Conservation (phyloP, 352 stramenopile species). For the Saprolegnia parasitica region DNA sequence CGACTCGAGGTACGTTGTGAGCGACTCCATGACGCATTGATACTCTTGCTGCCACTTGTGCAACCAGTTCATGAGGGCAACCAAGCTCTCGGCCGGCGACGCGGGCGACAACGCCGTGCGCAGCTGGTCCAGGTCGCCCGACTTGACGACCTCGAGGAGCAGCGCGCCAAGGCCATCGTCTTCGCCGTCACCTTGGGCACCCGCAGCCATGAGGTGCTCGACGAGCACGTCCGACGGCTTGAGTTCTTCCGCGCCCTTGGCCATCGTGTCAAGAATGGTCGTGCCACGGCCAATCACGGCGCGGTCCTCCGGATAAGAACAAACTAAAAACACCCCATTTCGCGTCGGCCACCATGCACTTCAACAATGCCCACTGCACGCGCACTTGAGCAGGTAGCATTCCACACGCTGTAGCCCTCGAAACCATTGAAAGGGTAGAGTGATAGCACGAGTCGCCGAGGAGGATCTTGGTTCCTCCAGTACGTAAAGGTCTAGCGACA, state of each 20-base stretch:
- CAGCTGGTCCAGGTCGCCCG: slow-evolving; percentile 2
- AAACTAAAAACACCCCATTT: not conserved
- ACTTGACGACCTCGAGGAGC: slow-evolving; percentile 15
- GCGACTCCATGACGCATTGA: slow-evolving; percentile 25
- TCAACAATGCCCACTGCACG: not conserved
- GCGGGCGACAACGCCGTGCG: not conserved
- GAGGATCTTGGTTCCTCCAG: too few species aligned
- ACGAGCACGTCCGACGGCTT: not conserved
- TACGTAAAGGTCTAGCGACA: too few species aligned
- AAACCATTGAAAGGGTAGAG: too few species aligned
- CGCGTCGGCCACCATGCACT: too few species aligned
- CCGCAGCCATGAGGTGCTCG: not conserved
- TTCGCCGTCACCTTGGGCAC: not conserved
- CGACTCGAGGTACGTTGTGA: slow-evolving; percentile 36
- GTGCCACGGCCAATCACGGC: not conserved
- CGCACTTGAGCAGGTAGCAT: too few species aligned
- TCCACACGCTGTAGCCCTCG: too few species aligned
- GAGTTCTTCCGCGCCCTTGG: not conserved
- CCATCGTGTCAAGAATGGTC: not conserved
- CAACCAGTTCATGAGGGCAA: slow-evolving; percentile 73
- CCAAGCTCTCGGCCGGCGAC: not conserved
- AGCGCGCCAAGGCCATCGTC: slow-evolving; percentile 4
- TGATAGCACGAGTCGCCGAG: too few species aligned
- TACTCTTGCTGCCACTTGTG: slow-evolving; percentile 85
- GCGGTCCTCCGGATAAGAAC: too few species aligned